These are phyloP conservation scores for Aspergillus vadensis DNA, from an alignment of 2,329 filamentous ascomycete genomes.

Conservation along the genomic window DNA sequence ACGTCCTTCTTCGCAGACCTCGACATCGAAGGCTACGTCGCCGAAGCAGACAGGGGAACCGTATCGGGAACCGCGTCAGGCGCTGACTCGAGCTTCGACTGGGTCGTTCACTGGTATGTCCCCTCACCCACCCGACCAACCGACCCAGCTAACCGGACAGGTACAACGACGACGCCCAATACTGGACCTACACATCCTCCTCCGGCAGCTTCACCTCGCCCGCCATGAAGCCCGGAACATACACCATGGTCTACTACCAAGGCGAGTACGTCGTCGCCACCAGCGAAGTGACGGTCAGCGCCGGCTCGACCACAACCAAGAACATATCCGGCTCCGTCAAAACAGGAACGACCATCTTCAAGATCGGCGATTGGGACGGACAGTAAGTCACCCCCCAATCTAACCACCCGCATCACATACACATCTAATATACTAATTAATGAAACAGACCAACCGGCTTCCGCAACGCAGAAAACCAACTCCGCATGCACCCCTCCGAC, in stretches of 20 bases:
- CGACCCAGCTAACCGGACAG: conserved; percentile 3
- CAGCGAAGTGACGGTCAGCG: conserved; percentile 52
- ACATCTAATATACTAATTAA: neutral
- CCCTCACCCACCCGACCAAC: neutral
- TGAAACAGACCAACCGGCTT: conserved; percentile 57
- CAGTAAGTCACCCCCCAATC: conserved; percentile 40
- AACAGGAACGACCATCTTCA: conserved; percentile 59
- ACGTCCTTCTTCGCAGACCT: conserved; percentile 63
- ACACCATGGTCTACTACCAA: conserved; percentile 68
- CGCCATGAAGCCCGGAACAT: conserved; percentile 67
- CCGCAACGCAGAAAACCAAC: conserved; percentile 66
- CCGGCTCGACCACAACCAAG: conserved; percentile 51
- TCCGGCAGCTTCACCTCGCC: conserved; percentile 64
- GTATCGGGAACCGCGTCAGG: conserved; percentile 64
- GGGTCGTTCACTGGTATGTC: conserved; percentile 62
- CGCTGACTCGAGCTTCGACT: conserved; percentile 54
- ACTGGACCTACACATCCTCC: conserved; percentile 62
- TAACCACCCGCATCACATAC: neutral
- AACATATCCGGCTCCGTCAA: conserved; percentile 55
- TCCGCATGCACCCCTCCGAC: conserved; percentile 70
- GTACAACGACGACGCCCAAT: conserved; percentile 63
- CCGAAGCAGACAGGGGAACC: conserved; percentile 58
- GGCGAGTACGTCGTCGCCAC: conserved; percentile 59
- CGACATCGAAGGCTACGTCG: conserved; percentile 60
- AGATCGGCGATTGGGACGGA: conserved; percentile 68